Evolutionary conservation across 805 yeast species (phyloP).

Genomic region (Nakazawaea populi): DNA sequence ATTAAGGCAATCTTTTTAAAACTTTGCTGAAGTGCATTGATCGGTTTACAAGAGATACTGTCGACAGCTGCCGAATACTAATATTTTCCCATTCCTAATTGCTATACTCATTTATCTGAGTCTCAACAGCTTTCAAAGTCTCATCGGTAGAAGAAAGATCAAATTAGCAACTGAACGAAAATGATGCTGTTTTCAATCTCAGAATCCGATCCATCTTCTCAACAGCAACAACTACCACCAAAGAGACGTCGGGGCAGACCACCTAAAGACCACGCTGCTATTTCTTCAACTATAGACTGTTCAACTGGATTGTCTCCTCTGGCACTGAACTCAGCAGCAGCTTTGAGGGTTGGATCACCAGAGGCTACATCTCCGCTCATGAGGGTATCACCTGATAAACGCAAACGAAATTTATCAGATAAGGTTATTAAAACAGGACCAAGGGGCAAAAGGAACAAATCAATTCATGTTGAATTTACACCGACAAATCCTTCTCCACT

Average conservation of each 20-base stretch:
- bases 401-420: not conserved
- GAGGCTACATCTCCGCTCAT: slow-evolving; percentile 16
- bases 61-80: too few species aligned
- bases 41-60: too few species aligned
- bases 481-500: slow-evolving; percentile 9
- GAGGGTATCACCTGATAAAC: slow-evolving; percentile 16
- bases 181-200: slow-evolving; percentile 6
- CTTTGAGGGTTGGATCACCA: slow-evolving; percentile 14
- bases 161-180: not conserved
- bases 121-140: too few species aligned
- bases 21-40: too few species aligned
- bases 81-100: too few species aligned
- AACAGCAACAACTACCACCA: slow-evolving; percentile 6
- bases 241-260: slow-evolving; percentile 13
- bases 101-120: too few species aligned
- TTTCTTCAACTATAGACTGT: not conserved
- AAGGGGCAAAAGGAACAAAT: slow-evolving; percentile 2
- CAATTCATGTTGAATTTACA: slow-evolving; percentile 3
- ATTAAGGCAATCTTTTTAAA: too few species aligned
- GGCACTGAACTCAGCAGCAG: slow-evolving; percentile 13
- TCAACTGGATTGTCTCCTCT: slow-evolving; percentile 8
- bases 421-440: slow-evolving; percentile 4
- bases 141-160: not conserved
- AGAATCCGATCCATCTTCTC: not conserved
- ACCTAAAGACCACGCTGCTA: slow-evolving; percentile 10